These are phyloP conservation scores for Cryphonectria carpinicola DNA, from an alignment of 2,329 filamentous ascomycete genomes.

Conservation along the genomic window DNA sequence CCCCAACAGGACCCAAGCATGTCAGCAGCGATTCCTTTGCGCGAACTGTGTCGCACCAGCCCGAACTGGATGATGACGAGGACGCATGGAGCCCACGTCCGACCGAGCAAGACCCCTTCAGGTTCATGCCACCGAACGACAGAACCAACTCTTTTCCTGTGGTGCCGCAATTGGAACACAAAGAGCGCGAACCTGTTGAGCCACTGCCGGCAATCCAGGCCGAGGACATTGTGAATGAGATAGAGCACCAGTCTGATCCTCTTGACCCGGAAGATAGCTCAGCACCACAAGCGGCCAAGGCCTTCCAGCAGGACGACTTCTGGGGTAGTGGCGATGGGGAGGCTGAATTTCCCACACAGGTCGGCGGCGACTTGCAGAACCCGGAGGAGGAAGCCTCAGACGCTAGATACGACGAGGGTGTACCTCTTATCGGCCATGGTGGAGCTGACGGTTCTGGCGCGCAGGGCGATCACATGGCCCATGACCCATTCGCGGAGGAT, in stretches of 20 bases:
- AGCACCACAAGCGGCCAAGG: slow-evolving; percentile 22
- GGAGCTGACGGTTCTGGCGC: slow-evolving; percentile 34
- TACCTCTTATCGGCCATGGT: slow-evolving; percentile 61
- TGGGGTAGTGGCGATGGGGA: slow-evolving; percentile 30
- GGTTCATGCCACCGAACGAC: slow-evolving; percentile 60
- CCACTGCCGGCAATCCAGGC: slow-evolving; percentile 55
- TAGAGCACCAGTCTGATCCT: slow-evolving; percentile 52
- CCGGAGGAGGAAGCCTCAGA: slow-evolving; percentile 51
- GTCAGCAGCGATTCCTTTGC: slow-evolving; percentile 66
- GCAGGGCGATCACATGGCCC: slow-evolving; percentile 30
- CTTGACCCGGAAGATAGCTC: slow-evolving; percentile 43
- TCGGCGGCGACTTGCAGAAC: slow-evolving; percentile 49
- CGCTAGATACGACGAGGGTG: slow-evolving; percentile 69
- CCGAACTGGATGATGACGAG: slow-evolving; percentile 62
- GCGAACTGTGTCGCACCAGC: slow-evolving; percentile 65
- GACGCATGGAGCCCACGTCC: slow-evolving; percentile 60
- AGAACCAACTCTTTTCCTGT: slow-evolving; percentile 67
- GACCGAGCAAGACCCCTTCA: slow-evolving; percentile 61
- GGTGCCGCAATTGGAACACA: slow-evolving; percentile 50
- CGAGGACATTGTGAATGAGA: slow-evolving; percentile 56
- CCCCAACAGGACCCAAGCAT: slow-evolving; percentile 52
- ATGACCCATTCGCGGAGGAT: slow-evolving; percentile 47
- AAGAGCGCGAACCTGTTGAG: slow-evolving; percentile 40
- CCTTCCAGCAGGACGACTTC: slow-evolving; percentile 26
- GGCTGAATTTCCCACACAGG: slow-evolving; percentile 36